A percentile compares a stretch with the other conserved stretches of the same genome.
These are phyloP conservation scores for Saccharomyces hybrid DNA, from an alignment of 1,139 yeast species.

Conservation along the genomic window DNA sequence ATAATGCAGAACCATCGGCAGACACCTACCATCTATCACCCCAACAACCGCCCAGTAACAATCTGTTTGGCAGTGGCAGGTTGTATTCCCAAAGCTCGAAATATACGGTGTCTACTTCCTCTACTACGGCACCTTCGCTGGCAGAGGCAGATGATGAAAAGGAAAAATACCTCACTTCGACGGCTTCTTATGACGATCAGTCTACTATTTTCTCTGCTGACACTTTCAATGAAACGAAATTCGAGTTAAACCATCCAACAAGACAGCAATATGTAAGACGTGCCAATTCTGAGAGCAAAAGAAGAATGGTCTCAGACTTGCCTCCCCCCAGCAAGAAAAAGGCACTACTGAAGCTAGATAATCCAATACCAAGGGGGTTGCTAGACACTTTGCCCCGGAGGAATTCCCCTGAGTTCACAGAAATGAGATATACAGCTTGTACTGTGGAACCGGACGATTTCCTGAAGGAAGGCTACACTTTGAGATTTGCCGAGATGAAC, in stretches of 20 bases:
- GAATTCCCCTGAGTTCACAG: slow-evolving; percentile 85
- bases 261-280: slow-evolving; percentile 43
- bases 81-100: slow-evolving; percentile 19
- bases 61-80: slow-evolving; percentile 11
- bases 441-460: slow-evolving; percentile 85
- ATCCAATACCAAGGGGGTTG: slow-evolving; percentile 86
- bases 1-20: background rate
- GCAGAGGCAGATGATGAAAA: slow-evolving; percentile 16
- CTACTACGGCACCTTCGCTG: slow-evolving; percentile 22
- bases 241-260: slow-evolving; percentile 39
- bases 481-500: slow-evolving; percentile 75
- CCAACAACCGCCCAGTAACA: slow-evolving; percentile 7
- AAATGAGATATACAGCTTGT: slow-evolving; percentile 92
- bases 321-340: slow-evolving; percentile 41
- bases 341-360: slow-evolving; percentile 76
- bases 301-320: slow-evolving; percentile 48
- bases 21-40: slow-evolving; percentile 3
- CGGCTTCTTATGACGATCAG: slow-evolving; percentile 23
- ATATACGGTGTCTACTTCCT: slow-evolving; percentile 21
- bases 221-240: slow-evolving; percentile 33
- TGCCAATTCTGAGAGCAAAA: slow-evolving; percentile 48
- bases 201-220: slow-evolving; percentile 32
- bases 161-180: slow-evolving; percentile 22
- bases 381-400: slow-evolving; percentile 71
- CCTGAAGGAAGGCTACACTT: slow-evolving; percentile 68